Evolutionary conservation across 2,329 filamentous ascomycete species (phyloP).

Genomic region (Claviceps sorghi): DNA sequence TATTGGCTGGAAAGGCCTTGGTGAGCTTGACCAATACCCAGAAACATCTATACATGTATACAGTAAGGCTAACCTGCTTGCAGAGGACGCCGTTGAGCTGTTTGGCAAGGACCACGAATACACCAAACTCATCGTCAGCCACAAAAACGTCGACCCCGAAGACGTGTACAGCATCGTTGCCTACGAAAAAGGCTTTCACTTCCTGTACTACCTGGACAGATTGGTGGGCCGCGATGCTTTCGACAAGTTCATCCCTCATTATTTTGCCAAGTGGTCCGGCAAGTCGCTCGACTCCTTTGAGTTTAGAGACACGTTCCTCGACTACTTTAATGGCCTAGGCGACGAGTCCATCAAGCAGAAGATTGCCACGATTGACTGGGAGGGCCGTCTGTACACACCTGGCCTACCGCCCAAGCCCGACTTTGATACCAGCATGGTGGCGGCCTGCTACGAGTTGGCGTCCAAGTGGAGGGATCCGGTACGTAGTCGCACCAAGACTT

Average conservation of each 20-base stretch:
- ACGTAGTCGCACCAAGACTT: slow-evolving; percentile 10
- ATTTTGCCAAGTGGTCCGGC: slow-evolving; percentile 72
- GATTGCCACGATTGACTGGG: slow-evolving; percentile 70
- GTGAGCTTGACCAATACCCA: slow-evolving; percentile 19
- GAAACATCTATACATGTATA: too few species aligned
- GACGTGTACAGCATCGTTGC: slow-evolving; percentile 87
- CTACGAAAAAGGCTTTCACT: slow-evolving; percentile 94
- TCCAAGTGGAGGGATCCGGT: slow-evolving; percentile 60
- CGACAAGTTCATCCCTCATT: slow-evolving; percentile 90
- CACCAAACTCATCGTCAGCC: slow-evolving; percentile 76
- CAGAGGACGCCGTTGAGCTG: slow-evolving; percentile 60
- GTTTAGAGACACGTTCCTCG: slow-evolving; percentile 76
- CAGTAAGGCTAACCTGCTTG: not conserved
- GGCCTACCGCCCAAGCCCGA: slow-evolving; percentile 80
- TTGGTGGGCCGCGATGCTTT: slow-evolving; percentile 75
- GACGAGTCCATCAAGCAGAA: slow-evolving; percentile 51
- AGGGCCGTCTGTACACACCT: slow-evolving; percentile 74
- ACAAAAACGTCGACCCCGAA: slow-evolving; percentile 85
- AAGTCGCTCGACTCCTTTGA: slow-evolving; percentile 88
- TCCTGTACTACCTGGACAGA: slow-evolving; percentile 80
- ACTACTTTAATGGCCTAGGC: slow-evolving; percentile 58
- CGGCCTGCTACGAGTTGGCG: slow-evolving; percentile 70
- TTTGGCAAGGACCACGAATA: slow-evolving; percentile 80
- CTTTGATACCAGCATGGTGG: slow-evolving; percentile 78
- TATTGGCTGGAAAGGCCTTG: slow-evolving; percentile 83